Base-by-base conservation (phyloP, 352 stramenopile species). In the Pythium dissotocum region DNA sequence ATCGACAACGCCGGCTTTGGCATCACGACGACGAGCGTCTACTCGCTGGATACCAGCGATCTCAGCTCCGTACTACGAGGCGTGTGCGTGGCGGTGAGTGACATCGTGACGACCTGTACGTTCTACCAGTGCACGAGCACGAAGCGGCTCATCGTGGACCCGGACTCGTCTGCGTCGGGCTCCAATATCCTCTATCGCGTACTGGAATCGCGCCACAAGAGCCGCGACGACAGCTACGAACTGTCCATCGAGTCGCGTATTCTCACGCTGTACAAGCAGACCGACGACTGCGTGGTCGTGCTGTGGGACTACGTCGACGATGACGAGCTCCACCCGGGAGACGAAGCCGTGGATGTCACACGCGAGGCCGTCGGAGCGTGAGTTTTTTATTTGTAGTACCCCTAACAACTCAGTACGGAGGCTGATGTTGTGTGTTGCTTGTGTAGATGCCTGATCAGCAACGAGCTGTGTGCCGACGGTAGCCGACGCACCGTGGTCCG, bases 291-390 rank as follows among this genome's bases (percentile, higher is more conserved):
- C 52, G 73, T 48, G n/a, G 55, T 80, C 36, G 42, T 72, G 35
- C 6, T 78, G 1, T 83, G 67, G 73, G 73, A 80, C 52, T 77
- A 63, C 51, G 59, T 82, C 0, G 74, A 78, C 55, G 65, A 67
- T n/a, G 73, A 80, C 53, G 70, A 80, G 21, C 55, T 76, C 24
- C 65, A 76, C 26, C 70, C 73, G 12, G 33, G 67, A n/a, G 30
- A 58, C 10, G 24, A 32, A 0, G 30, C 33, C 16, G 71, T 63
- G 13, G 66, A 72, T 7, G 62, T 77, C 44, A 73, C 69, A 33
- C 70, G 67, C 28, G 32, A 73, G n/a, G 33, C 46, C 48, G 33
- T 63, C 24, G 65, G 65, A 10, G 65, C 51, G 65, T 71, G 53
- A 46, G 63, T 70, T 28, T 4, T 30, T 2, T 30, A 4, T 30